phyloP scores from a whole-genome alignment of 768 basidiomycete species.

The Boletales sp. region DNA sequence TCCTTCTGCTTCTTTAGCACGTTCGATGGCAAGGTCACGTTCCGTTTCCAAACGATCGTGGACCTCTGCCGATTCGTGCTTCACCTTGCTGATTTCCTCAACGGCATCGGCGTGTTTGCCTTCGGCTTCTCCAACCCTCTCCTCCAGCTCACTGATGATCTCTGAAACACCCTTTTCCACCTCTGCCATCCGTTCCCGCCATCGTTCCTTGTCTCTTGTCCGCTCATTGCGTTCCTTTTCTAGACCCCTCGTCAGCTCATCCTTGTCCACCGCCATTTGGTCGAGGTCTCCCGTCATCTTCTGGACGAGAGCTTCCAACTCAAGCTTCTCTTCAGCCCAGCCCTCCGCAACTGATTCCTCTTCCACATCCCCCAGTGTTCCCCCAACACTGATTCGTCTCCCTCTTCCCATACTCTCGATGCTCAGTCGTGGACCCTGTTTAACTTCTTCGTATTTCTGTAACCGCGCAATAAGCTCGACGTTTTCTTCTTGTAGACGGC shows the following conservation, averaged over 20 bases:
- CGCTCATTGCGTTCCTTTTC: slow-evolving; percentile 56
- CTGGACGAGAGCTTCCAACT: slow-evolving; percentile 46
- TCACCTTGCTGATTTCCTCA: slow-evolving; percentile 38
- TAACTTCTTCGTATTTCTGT: slow-evolving; percentile 48
- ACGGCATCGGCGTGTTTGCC: slow-evolving; percentile 37
- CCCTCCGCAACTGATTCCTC: slow-evolving; percentile 63
- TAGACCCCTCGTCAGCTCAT: slow-evolving; percentile 43
- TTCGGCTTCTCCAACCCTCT: slow-evolving; percentile 51
- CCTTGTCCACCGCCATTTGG: slow-evolving; percentile 44
- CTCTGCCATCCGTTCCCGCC: slow-evolving; percentile 67
- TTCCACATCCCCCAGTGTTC: slow-evolving; percentile 53
- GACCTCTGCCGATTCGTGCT: slow-evolving; percentile 41
- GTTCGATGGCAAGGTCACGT: slow-evolving; percentile 51
- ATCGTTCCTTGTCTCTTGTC: slow-evolving; percentile 63
- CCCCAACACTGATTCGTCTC: slow-evolving; percentile 51
- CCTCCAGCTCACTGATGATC: slow-evolving; percentile 65
- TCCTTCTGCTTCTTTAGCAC: slow-evolving; percentile 48
- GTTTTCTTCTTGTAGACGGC: slow-evolving; percentile 83
- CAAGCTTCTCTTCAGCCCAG: slow-evolving; percentile 70
- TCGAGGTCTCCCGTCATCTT: slow-evolving; percentile 31
- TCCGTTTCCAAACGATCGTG: slow-evolving; percentile 48
- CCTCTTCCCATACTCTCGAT: slow-evolving; percentile 32
- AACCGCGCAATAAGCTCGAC: slow-evolving; percentile 57
- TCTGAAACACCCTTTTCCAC: slow-evolving; percentile 67
- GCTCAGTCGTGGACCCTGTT: slow-evolving; percentile 25